phyloP scores from a whole-genome alignment of 2,329 filamentous ascomycete genomes.

The Verticillium tricorpus region DNA sequence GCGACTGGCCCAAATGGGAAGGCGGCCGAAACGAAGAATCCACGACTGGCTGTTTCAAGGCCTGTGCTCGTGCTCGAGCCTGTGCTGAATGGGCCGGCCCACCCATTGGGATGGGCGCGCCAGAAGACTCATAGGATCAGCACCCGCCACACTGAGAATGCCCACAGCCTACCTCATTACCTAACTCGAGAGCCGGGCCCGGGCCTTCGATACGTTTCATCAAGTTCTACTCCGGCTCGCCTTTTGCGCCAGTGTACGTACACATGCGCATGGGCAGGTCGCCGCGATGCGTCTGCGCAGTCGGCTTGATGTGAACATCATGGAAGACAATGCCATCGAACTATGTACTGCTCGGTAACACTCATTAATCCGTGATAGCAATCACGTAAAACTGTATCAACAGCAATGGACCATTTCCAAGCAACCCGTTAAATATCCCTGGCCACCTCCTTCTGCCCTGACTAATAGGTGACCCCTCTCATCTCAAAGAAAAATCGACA shows the following conservation, averaged over 20 bases:
- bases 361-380: not conserved
- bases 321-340: not conserved
- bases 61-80: not conserved
- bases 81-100: not conserved
- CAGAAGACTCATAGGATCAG: not conserved
- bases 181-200: not conserved
- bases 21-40: not conserved
- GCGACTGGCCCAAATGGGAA: not conserved
- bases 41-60: not conserved
- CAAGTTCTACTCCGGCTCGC: not conserved
- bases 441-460: not conserved
- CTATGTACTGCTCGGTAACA: not conserved
- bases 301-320: not conserved
- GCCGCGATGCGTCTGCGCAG: too few species aligned
- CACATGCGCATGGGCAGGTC: too few species aligned
- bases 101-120: not conserved
- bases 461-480: constrained; percentile 1
- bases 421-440: not conserved
- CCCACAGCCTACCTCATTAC: not conserved
- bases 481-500: not conserved
- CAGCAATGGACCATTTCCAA: not conserved
- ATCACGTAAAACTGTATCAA: not conserved
- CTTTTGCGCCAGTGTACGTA: too few species aligned
- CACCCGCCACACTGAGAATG: not conserved
- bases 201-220: not conserved